Conservation (phyloP, 2,329 filamentous ascomycete genomes). For the Sporothrix inflata region DNA sequence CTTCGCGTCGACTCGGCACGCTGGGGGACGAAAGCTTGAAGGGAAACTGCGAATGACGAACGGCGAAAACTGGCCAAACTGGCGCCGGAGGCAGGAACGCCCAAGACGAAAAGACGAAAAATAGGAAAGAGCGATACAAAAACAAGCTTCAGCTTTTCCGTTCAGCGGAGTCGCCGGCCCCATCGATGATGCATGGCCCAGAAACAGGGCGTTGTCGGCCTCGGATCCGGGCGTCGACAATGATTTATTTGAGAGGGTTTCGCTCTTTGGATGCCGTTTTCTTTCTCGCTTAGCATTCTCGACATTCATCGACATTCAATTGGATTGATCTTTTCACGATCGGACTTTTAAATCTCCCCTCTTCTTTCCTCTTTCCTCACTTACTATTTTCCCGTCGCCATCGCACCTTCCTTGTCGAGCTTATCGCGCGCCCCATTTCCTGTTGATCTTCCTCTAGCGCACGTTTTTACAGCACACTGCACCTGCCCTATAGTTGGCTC, state of each 20-base stretch:
- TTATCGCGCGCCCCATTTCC: background rate
- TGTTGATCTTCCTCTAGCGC: background rate
- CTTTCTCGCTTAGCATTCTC: background rate
- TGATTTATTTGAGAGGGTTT: background rate
- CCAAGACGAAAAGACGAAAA: background rate
- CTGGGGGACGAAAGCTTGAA: background rate
- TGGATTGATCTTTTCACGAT: background rate
- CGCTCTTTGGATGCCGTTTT: background rate
- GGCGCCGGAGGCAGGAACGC: background rate
- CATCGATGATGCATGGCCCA: conserved; percentile 19
- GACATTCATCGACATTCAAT: background rate
- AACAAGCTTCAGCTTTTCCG: conserved; percentile 7
- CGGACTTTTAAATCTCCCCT: background rate
- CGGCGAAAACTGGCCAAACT: background rate
- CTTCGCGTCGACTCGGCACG: conserved; percentile 11
- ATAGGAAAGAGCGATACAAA: background rate
- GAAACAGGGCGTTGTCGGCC: background rate
- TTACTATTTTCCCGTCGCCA: too few relatives aligned
- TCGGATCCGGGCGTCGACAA: background rate
- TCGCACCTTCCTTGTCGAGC: conserved; percentile 20
- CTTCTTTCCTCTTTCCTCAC: background rate
- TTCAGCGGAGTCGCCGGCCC: conserved; percentile 16
- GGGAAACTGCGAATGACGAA: conserved; percentile 7
- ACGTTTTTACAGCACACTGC: background rate
- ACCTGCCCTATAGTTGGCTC: background rate